Evolutionary conservation across 176 grass and related monocot species (phyloP).

Genomic region (Calamus simplicifolius): DNA sequence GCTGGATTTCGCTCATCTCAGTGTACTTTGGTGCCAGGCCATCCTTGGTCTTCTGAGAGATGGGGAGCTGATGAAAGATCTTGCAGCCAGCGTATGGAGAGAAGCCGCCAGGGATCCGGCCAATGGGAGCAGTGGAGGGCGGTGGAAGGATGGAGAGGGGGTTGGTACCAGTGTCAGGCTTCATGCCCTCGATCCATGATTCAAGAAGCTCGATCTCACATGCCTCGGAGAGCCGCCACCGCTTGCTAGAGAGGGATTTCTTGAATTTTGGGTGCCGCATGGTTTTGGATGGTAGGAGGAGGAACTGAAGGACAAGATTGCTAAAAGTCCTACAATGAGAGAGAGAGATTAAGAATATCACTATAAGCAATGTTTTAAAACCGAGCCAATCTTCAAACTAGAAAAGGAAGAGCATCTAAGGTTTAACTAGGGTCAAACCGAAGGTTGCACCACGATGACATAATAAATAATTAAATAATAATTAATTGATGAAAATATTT

Average conservation of each 20-base stretch:
- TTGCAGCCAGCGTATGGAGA: slow-evolving; percentile 50
- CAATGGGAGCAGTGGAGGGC: slow-evolving; percentile 1
- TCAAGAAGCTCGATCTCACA: slow-evolving; percentile 64
- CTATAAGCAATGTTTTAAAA: too few relatives aligned
- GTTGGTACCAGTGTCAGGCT: slow-evolving; percentile 52
- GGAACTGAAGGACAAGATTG: too few relatives aligned
- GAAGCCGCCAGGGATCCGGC: slow-evolving; percentile 18
- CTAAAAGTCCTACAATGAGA: too few relatives aligned
- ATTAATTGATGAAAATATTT: too few relatives aligned
- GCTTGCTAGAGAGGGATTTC: slow-evolving; percentile 22
- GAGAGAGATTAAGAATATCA: too few relatives aligned
- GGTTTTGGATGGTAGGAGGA: not conserved
- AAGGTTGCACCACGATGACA: too few relatives aligned
- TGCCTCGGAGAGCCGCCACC: slow-evolving; percentile 35
- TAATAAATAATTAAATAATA: too few relatives aligned
- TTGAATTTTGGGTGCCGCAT: slow-evolving; percentile 41
- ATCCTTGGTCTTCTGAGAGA: slow-evolving; percentile 66
- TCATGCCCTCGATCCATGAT: slow-evolving; percentile 69
- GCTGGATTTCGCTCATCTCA: slow-evolving; percentile 92
- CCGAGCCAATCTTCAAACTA: too few relatives aligned
- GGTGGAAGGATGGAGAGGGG: slow-evolving; percentile 30
- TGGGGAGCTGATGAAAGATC: slow-evolving; percentile 57
- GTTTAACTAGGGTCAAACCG: too few relatives aligned
- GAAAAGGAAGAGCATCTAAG: too few relatives aligned
- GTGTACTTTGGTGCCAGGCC: slow-evolving; percentile 37